Evolutionary conservation across 371 early-diverging fungal genomes (phyloP), one percentile per base, ranked within the genome.

Genomic region (Basidiobolus meristosporus): DNA sequence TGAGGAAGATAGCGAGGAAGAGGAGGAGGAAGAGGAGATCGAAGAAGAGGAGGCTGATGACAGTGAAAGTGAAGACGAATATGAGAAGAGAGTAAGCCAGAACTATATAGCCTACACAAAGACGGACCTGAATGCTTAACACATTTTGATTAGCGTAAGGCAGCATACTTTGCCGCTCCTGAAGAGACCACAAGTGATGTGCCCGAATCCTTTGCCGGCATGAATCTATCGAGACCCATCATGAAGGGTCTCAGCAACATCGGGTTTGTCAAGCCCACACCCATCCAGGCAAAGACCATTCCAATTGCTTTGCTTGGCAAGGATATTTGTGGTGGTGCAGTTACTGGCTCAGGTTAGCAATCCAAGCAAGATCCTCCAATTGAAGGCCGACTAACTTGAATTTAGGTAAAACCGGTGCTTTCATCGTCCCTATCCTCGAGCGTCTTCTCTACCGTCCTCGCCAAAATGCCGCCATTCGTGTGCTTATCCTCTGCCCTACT

Each of bases 311-410:
- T 99, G 32, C 71, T 85, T 50, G 99, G 98, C 48, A 84, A 89
- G 52, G 99, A 99, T 60, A 90, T 99, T 49, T 97, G 98, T 54
- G 99, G 97, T 60, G 89, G 97, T 50, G 99, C 99, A 10, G 88
- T 88, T 16, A 99, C 99, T 1, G 99, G 99, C 42, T 96, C 97
- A 19, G 99, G 99, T 32, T 7, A 10, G 29, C 18, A 12, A 37
- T 18, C n/a, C 11, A 7, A 9, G 9, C 33, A 7, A 10, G 7
- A 36, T 12, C 14, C 9, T 36, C 7, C 12, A 18, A 18, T 9
- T 36, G 37, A 26, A 26, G 7, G 14, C 9, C 37, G 14, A 36
- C 21, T 30, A 30, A 30, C 31, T 9, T 30, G n/a, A 7, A 30
- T 7, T n/a, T 30, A 46, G 56, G 56, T 53, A 99, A 99, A 63